Evolutionary conservation across 768 basidiomycete species (phyloP), one percentile per base, ranked within the genome.

Genomic region (Scleroderma citrinum): DNA sequence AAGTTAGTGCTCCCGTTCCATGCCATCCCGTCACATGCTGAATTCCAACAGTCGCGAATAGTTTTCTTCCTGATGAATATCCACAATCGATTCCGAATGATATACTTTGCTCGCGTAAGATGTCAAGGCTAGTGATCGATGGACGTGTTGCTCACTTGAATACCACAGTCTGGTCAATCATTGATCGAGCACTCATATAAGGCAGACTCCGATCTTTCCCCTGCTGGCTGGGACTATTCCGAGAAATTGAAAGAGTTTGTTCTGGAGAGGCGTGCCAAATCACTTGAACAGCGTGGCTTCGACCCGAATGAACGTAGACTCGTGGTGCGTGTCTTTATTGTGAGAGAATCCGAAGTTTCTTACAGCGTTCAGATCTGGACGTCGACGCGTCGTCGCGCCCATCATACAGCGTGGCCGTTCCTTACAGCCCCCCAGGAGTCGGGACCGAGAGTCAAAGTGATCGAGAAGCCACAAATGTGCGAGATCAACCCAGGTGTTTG

Each of bases 21-120:
- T 30, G 14, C 17, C 29, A 19, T 24, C 16, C 38, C 26, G 17
- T 23, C 16, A 13, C 20, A 19, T 44, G 19, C 19, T 42, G 6
- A 50, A 4, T 57, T 44, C 58, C 43, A 12, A 14, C 68, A 98
- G 84, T 92, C 92, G 2, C 75, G 95, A 51, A 93, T 97, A 51
- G 90, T 98, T 21, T 99, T 98, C 76, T 98, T 96, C 76, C 75
- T 99, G 39, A 98, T 98, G 96, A 99, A 99, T 65, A 97, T 99
- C 42, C 95, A 99, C 69, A 97, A 93, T 60, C 77, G 79, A 54
- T 88, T 84, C 63, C 77, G 95, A 19, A 92, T 86, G 41, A 99
- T 99, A 54, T 98, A 94, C 67, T 97, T 99, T 69, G 95, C 95
- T 5, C 74, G 95, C 35, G 94, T 96, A 62, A 52, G 88, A 66